A percentile compares a stretch with the other conserved stretches of the same genome.
Conservation (phyloP, 1,284 basidiomycete species). For the Puccinia polysora region DNA sequence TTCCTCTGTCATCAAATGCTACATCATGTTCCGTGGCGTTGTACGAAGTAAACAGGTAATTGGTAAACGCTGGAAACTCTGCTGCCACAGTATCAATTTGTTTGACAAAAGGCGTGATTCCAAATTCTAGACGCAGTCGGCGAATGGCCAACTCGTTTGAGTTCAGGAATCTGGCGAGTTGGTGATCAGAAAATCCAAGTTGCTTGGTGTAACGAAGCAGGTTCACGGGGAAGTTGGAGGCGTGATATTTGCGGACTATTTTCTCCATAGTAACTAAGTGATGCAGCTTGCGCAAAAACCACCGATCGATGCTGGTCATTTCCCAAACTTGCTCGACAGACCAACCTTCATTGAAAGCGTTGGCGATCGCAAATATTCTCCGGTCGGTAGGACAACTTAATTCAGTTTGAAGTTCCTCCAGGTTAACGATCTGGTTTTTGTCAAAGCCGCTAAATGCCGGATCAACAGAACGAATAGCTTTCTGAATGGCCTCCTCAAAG, state of each 20-base stretch:
- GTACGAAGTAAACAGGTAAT: slow-evolving; percentile 98
- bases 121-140: slow-evolving; percentile 73
- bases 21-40: slow-evolving; percentile 91
- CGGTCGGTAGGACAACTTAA: slow-evolving; percentile 83
- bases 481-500: slow-evolving; percentile 97
- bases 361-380: slow-evolving; percentile 83
- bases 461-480: slow-evolving; percentile 93
- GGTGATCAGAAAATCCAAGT: slow-evolving; percentile 90
- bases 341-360: slow-evolving; percentile 81
- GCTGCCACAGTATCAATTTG: slow-evolving; percentile 99
- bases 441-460: slow-evolving; percentile 89
- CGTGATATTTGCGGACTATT: slow-evolving; percentile 61
- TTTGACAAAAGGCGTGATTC: slow-evolving; percentile 87
- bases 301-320: slow-evolving; percentile 95
- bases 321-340: slow-evolving; percentile 93
- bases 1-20: slow-evolving; percentile 79
- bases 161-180: slow-evolving; percentile 72
- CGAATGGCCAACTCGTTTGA: slow-evolving; percentile 87
- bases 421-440: slow-evolving; percentile 60
- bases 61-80: slow-evolving; percentile 97
- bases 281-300: slow-evolving; percentile 89
- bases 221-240: slow-evolving; percentile 64
- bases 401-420: slow-evolving; percentile 75
- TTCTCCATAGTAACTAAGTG: slow-evolving; percentile 74
- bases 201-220: slow-evolving; percentile 82